A percentile compares a stretch with the other conserved stretches of the same genome.
Evolutionary conservation across 139 green algal species (phyloP).

Genomic region (Marvania coccoides): DNA sequence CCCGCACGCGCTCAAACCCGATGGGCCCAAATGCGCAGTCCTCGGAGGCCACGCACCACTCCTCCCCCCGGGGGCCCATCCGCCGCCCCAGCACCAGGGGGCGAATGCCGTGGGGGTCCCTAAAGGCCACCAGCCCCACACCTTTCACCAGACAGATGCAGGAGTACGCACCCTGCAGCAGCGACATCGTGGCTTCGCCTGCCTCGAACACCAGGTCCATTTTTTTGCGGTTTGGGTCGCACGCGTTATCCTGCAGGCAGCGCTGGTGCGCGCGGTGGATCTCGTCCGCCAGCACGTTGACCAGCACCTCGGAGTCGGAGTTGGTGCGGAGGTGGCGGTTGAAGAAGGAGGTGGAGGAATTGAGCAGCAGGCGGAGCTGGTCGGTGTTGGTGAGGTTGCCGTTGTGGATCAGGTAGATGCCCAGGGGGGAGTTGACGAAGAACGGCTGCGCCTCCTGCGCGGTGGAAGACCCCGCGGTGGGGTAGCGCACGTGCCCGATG

Average conservation of each 20-base stretch:
- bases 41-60: slow-evolving; percentile 91
- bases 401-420: slow-evolving; percentile 99
- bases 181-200: slow-evolving; percentile 64
- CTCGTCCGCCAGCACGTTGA: slow-evolving; percentile 95
- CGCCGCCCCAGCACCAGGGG: slow-evolving; percentile 83
- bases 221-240: slow-evolving; percentile 72
- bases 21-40: slow-evolving; percentile 98
- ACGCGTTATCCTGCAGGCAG: slow-evolving; percentile 54
- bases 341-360: slow-evolving; percentile 74
- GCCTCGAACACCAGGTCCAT: slow-evolving; percentile 83
- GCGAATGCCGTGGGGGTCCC: slow-evolving; percentile 94
- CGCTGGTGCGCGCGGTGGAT: slow-evolving; percentile 87
- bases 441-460: slow-evolving; percentile 97
- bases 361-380: slow-evolving; percentile 64
- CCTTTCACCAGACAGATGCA: slow-evolving; percentile 86
- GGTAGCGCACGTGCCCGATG: slow-evolving; percentile 92
- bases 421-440: slow-evolving; percentile 96
- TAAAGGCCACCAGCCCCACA: slow-evolving; percentile 92
- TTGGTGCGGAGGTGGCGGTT: slow-evolving; percentile 80
- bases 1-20: slow-evolving; percentile 84
- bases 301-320: slow-evolving; percentile 92
- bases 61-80: slow-evolving; percentile 42
- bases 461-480: slow-evolving; percentile 82
- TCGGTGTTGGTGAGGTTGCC: slow-evolving; percentile 98
- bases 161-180: slow-evolving; percentile 85